phyloP scores from a whole-genome alignment of 1,139 yeast species.

The Kodamaea plutei region DNA sequence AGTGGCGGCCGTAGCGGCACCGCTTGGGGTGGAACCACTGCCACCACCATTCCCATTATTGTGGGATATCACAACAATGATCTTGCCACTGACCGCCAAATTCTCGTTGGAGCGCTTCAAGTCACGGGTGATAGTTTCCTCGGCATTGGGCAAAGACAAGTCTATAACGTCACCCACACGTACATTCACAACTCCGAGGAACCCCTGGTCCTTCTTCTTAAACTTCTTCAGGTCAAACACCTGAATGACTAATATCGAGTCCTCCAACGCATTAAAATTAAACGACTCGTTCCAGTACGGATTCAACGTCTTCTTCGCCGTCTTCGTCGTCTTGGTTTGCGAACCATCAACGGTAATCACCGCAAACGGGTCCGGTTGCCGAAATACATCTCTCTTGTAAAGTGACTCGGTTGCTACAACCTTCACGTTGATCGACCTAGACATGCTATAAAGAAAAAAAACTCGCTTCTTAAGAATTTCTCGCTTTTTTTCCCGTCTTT shows the following conservation, averaged over 20 bases:
- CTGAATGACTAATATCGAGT: conserved; percentile 85
- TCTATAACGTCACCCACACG: conserved; percentile 88
- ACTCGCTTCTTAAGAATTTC: too few relatives aligned
- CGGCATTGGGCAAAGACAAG: conserved; percentile 51
- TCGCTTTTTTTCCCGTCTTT: too few relatives aligned
- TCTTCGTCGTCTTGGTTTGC: conserved; percentile 91
- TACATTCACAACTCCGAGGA: conserved; percentile 90
- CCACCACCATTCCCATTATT: conserved; percentile 10
- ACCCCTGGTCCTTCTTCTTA: conserved; percentile 98
- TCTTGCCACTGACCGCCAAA: conserved; percentile 86
- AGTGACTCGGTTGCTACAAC: conserved; percentile 96
- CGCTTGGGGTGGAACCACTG: conserved; percentile 2
- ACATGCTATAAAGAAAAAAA: too few relatives aligned
- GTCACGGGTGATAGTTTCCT: conserved; percentile 90
- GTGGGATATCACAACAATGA: conserved; percentile 71
- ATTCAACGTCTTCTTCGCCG: conserved; percentile 88
- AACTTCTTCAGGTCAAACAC: conserved; percentile 96
- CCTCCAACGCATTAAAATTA: conserved; percentile 71
- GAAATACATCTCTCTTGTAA: conserved; percentile 90
- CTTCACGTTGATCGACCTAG: conserved; percentile 54
- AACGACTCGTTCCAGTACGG: conserved; percentile 98
- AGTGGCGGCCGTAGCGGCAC: conserved; percentile 11
- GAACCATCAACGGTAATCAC: conserved; percentile 95
- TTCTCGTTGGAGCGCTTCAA: conserved; percentile 89
- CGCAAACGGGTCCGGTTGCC: conserved; percentile 97